Conservation (phyloP, 1,284 basidiomycete species). For the Trichosporon sp. region DNA sequence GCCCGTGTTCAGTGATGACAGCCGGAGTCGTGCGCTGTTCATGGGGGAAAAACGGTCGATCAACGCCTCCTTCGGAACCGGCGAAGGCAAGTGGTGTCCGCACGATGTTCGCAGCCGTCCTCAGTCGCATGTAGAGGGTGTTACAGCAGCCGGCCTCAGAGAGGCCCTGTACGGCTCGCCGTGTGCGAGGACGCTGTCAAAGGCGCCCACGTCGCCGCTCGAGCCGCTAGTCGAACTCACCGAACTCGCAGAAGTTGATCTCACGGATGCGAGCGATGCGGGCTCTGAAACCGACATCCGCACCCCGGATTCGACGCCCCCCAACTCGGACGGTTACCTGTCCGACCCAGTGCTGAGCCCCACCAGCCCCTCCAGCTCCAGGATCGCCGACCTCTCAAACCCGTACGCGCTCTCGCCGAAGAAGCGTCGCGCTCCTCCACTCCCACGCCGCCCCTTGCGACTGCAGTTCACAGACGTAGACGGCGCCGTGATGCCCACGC, state of each 20-base stretch:
- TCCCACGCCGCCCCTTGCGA: neutral
- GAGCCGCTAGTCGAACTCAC: neutral
- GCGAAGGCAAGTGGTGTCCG: neutral
- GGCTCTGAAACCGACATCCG: neutral
- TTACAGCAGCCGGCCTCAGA: neutral
- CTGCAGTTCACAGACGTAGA: neutral
- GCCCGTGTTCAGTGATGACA: neutral
- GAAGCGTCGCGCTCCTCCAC: neutral
- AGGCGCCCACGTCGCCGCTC: neutral
- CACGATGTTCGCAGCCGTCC: neutral
- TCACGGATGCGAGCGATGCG: neutral
- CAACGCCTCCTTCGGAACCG: neutral
- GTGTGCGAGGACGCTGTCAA: neutral
- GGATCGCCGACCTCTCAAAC: neutral
- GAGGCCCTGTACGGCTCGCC: conserved; percentile 1
- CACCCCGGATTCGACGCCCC: neutral
- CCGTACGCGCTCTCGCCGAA: neutral
- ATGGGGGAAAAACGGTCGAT: neutral
- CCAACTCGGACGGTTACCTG: neutral
- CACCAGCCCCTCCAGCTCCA: neutral
- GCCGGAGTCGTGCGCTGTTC: neutral
- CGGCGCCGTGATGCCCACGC: neutral
- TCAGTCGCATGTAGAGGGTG: neutral
- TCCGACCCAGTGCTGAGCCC: neutral
- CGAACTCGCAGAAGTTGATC: neutral